These are phyloP conservation scores for Fusarium aywerte DNA, from an alignment of 2,329 filamentous ascomycete species.

Conservation along the genomic window DNA sequence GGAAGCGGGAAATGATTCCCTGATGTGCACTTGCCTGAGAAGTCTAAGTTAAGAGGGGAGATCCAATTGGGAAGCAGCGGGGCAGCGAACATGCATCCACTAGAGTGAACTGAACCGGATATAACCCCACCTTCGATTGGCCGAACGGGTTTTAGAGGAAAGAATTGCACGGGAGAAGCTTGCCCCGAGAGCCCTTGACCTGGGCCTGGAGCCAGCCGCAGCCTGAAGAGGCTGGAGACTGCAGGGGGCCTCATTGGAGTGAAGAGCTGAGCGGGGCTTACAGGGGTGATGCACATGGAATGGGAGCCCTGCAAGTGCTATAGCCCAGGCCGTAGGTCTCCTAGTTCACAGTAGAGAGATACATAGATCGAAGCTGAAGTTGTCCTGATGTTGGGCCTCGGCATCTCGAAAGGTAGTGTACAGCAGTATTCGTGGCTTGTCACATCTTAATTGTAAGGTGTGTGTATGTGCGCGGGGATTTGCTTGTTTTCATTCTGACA, in stretches of 20 bases:
- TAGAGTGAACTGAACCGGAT: neutral
- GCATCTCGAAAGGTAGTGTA: slow-evolving; percentile 1
- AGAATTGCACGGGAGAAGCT: slow-evolving; percentile 4
- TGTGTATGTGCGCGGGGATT: neutral
- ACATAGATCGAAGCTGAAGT: neutral
- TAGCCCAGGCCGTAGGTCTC: neutral
- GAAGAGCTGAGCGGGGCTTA: slow-evolving; percentile 4
- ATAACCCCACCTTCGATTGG: neutral
- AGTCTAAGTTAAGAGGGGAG: neutral
- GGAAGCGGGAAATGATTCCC: slow-evolving; percentile 26
- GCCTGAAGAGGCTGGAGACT: neutral
- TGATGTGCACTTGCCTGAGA: slow-evolving; percentile 9
- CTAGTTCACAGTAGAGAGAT: too few species aligned
- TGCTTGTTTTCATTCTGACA: neutral
- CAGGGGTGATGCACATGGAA: slow-evolving; percentile 17
- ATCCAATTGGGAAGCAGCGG: neutral
- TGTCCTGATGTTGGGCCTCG: slow-evolving; percentile 6
- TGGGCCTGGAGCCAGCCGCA: neutral
- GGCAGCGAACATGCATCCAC: neutral
- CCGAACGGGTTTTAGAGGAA: neutral
- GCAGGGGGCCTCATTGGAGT: neutral
- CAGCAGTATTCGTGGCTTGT: slow-evolving; percentile 1
- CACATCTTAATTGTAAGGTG: slow-evolving; percentile 2
- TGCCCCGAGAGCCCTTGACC: slow-evolving; percentile 9
- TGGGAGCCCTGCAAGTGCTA: neutral